Evolutionary conservation across 192 early-diverging fungal species (phyloP), one percentile per base, ranked within the genome.

Genomic region (Linnemannia hyalina): DNA sequence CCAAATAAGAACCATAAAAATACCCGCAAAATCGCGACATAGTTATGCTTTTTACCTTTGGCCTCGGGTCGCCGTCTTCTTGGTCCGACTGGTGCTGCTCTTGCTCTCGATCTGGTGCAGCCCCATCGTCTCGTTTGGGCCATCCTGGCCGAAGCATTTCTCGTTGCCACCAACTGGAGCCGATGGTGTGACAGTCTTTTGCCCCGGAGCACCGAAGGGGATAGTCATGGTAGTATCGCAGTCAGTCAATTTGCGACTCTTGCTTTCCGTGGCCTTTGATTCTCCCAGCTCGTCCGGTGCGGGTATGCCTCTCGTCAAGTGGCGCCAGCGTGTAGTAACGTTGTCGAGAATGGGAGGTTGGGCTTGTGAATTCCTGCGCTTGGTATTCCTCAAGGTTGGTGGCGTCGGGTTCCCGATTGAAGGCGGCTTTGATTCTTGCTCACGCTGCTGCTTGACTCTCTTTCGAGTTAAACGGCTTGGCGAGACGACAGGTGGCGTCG

Each of bases 391-490:
- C 60, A 26, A 15, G 8, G 60, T 65, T 65, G 60, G 60, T 65
- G 29, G 60, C 60, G 60, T 65, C 11, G 60, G 60, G 60, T 29
- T 32, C 29, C 26, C 26, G 29, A 32, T 11, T 32, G 11, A 26
- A 0, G n/a, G 60, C 11, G 13, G 29, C 60, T 65, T 32, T 65
- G 29, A 65, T 65, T 32, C 60, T 15, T 32, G 60, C 29, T 35
- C 29, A 29, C 60, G 60, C 29, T 65, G 60, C 29, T 65, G 29
- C 29, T 65, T 65, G 29, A 32, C 60, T 13, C 60, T 29, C 29
- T 13, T 29, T 65, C 60, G 60, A 65, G 60, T 65, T 65, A 65
- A 29, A 65, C 60, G 60, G 60, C 60, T 65, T 65, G 60, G 60
- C 13, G 60, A 32, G 26, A 26, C 26, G 23, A 65, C 29, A 65